A percentile compares a stretch with the other conserved stretches of the same genome.
phyloP scores from a whole-genome alignment of 202 grass and related monocot genomes.

The Alloteropsis angusta region DNA sequence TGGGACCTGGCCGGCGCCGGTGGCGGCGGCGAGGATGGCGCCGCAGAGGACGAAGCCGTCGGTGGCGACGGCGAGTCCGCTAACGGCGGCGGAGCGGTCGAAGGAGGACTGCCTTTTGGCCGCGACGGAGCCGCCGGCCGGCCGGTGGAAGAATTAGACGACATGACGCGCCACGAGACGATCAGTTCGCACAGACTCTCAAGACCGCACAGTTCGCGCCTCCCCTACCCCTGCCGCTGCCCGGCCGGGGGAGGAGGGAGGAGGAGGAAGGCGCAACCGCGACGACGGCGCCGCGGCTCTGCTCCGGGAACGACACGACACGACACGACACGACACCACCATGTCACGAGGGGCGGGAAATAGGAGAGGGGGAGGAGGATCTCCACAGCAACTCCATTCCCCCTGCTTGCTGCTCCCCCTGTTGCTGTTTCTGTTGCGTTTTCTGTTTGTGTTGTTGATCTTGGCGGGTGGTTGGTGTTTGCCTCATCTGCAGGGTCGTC shows the following conservation, averaged over 20 bases:
- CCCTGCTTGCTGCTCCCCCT: neutral
- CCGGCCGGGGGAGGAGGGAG: neutral
- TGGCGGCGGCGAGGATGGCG: conserved; percentile 24
- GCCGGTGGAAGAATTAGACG: conserved; percentile 45
- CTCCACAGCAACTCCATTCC: neutral
- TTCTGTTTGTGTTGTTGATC: neutral
- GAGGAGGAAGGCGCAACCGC: neutral
- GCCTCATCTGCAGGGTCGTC: conserved; percentile 14
- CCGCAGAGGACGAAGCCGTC: neutral
- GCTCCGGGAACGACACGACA: neutral
- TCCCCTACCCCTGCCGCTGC: neutral
- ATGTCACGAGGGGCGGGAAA: conserved; percentile 6
- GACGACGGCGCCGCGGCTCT: neutral
- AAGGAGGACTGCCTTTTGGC: neutral
- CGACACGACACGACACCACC: neutral
- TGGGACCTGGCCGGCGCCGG: conserved; percentile 9
- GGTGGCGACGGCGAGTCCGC: neutral
- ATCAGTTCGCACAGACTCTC: neutral
- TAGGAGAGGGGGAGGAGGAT: neutral
- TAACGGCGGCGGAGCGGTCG: conserved; percentile 4
- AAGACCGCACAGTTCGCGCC: neutral
- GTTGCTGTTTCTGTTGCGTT: neutral
- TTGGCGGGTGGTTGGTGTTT: conserved; percentile 35
- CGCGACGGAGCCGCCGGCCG: neutral
- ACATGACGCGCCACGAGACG: conserved; percentile 28